phyloP scores from a whole-genome alignment of 2,329 filamentous ascomycete genomes.

The Trichoderma brevicompactum region DNA sequence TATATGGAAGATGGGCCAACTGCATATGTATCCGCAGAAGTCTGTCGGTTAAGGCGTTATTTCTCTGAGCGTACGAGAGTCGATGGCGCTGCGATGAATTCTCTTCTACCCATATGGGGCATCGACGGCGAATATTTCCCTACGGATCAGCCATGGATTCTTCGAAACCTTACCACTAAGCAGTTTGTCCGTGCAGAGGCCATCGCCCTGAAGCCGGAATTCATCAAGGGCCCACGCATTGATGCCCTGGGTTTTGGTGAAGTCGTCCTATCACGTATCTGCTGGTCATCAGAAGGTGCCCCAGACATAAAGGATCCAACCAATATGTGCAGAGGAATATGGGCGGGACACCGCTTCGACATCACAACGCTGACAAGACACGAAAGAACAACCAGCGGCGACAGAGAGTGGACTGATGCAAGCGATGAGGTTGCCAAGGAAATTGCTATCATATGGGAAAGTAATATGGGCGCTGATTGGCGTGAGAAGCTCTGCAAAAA shows the following conservation, averaged over 20 bases:
- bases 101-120: too few relatives aligned
- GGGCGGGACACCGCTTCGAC: conserved; percentile 30
- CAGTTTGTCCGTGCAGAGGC: conserved; percentile 30
- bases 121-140: conserved; percentile 3
- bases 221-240: conserved; percentile 25
- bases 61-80: too few relatives aligned
- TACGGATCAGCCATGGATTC: conserved; percentile 26
- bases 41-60: too few relatives aligned
- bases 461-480: conserved; percentile 1
- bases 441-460: conserved; percentile 11
- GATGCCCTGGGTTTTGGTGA: conserved; percentile 26
- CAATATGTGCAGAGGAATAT: conserved; percentile 25
- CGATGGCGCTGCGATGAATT: neutral
- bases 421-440: conserved; percentile 28
- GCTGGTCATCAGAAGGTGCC: conserved; percentile 24
- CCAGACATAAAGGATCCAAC: neutral
- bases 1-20: too few relatives aligned
- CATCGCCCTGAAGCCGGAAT: conserved; percentile 25
- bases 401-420: conserved; percentile 19
- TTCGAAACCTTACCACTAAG: conserved; percentile 26
- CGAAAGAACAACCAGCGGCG: neutral
- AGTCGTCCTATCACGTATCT: conserved; percentile 29
- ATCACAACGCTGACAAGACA: conserved; percentile 24
- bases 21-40: too few relatives aligned
- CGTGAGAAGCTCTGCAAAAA: neutral